Evolutionary conservation across 768 basidiomycete genomes (phyloP), one percentile per base, ranked within the genome.

Genomic region (Hypholoma sublateritium): DNA sequence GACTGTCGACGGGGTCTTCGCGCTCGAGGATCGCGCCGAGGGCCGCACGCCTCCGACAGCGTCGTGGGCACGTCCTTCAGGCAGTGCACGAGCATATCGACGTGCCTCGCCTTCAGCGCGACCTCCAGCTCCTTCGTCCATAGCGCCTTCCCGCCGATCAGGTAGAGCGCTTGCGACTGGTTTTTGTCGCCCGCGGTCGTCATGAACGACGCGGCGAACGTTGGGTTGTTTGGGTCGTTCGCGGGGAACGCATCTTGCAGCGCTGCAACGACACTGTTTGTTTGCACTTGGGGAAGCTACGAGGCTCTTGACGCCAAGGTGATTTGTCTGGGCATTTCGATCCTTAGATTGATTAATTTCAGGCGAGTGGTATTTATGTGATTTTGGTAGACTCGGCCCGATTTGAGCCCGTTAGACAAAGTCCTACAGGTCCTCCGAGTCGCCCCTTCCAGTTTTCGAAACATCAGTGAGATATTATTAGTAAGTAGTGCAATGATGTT

Each of bases 91-190:
- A 99, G 84, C 80, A 98, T 86, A 70, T 99, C 97, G 50, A 95
- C 89, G 11, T 79, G 74, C 32, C 80, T 74, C 39, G 86, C 79
- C 53, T 84, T 79, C 58, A 99, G 76, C 43, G 86, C 87, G 17
- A 91, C 89, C 69, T 99, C 97, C 52, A 99, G 85, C 64, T 98
- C 96, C 65, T 93, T 91, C 36, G 97, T 99, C 97, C 97, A 99
- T 22, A 98, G 72, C 0, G 90, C 82, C 68, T 93, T 93, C 16
- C 92, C 93, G 37, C 93, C 94, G 14, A 97, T 74, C 7, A 95
- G 79, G 72, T 95, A 95, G 16, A 97, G 77, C 2, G 85, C 83
- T 60, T 93, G 88, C 1, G 88, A 85, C 72, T 95, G 93, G 66
- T 97, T 95, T 65, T 91, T 89, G 75, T 98, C 96, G 78, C 96